These are phyloP conservation scores for Borealophlyctis nickersoniae DNA, from an alignment of 192 early-diverging fungal species.

Conservation along the genomic window DNA sequence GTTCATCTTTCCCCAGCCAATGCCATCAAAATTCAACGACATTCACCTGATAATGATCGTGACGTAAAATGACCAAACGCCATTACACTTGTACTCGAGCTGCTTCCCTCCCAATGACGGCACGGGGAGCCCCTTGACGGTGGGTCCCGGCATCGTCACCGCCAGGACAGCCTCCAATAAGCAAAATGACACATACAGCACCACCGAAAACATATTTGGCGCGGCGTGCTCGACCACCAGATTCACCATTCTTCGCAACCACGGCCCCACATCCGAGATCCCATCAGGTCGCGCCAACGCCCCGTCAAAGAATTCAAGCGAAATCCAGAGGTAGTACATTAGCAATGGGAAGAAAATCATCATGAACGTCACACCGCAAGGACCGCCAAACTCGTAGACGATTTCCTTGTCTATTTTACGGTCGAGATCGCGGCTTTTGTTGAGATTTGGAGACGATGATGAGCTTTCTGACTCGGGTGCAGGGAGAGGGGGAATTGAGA, in stretches of 20 bases:
- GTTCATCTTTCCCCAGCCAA: too few relatives aligned
- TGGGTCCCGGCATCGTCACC: conserved; percentile 63
- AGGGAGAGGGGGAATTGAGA: too few relatives aligned
- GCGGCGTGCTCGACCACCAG: conserved; percentile 52
- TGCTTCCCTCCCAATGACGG: conserved; percentile 59
- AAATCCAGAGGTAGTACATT: conserved; percentile 75
- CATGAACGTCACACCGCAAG: conserved; percentile 64
- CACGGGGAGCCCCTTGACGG: conserved; percentile 65
- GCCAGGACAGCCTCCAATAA: conserved; percentile 59
- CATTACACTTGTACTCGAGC: conserved; percentile 56
- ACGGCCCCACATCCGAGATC: conserved; percentile 32
- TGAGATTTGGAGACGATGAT: too few relatives aligned
- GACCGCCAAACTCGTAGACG: conserved; percentile 72
- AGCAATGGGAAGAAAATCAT: conserved; percentile 69
- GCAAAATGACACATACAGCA: conserved; percentile 60
- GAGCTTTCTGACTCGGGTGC: too few relatives aligned
- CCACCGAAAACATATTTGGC: conserved; percentile 52
- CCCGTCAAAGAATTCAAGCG: conserved; percentile 65
- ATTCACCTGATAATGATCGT: conserved; percentile 40
- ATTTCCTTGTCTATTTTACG: conserved; percentile 59
- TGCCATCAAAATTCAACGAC: neutral
- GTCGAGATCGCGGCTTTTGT: conserved; percentile 28
- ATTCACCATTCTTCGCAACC: conserved; percentile 40
- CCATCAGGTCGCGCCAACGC: conserved; percentile 48
- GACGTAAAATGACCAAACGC: conserved; percentile 46